These are phyloP conservation scores for Sporothrix globosa DNA, from an alignment of 2,329 filamentous ascomycete species.

Conservation along the genomic window DNA sequence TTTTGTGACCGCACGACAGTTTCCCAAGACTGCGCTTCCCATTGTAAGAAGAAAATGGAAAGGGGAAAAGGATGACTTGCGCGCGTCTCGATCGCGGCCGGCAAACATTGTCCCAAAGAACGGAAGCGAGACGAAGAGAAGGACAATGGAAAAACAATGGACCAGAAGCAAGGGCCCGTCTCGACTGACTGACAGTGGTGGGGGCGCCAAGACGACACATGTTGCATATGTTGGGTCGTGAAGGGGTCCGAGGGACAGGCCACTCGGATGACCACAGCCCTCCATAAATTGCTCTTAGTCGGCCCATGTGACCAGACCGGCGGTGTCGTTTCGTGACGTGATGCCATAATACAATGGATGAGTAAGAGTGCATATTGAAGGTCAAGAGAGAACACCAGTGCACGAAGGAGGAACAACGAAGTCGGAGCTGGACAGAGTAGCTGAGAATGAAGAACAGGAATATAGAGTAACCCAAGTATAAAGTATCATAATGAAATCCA, in stretches of 20 bases:
- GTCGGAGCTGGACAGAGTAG: no score
- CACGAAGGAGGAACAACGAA: no score
- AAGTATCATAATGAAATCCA: no score
- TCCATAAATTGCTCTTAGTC: neutral
- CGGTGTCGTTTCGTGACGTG: neutral
- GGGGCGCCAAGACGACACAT: conserved; percentile 22
- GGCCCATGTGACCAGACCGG: neutral
- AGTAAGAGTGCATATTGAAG: neutral
- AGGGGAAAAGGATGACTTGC: neutral
- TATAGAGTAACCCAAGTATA: no score
- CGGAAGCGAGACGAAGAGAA: neutral
- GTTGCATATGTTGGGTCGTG: conserved; percentile 18
- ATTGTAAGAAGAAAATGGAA: no score
- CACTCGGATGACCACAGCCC: neutral
- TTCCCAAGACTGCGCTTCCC: no score
- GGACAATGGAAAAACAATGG: neutral
- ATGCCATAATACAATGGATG: conserved; percentile 2
- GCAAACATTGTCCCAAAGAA: neutral
- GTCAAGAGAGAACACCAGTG: neutral
- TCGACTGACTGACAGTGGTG: neutral
- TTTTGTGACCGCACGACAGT: no score
- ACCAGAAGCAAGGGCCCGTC: neutral
- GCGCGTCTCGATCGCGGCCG: neutral
- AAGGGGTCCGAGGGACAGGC: neutral
- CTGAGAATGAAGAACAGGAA: no score